Evolutionary conservation across 306 rosid species (phyloP), one percentile per base, ranked within the genome.

Genomic region (Vigna unguiculata): DNA sequence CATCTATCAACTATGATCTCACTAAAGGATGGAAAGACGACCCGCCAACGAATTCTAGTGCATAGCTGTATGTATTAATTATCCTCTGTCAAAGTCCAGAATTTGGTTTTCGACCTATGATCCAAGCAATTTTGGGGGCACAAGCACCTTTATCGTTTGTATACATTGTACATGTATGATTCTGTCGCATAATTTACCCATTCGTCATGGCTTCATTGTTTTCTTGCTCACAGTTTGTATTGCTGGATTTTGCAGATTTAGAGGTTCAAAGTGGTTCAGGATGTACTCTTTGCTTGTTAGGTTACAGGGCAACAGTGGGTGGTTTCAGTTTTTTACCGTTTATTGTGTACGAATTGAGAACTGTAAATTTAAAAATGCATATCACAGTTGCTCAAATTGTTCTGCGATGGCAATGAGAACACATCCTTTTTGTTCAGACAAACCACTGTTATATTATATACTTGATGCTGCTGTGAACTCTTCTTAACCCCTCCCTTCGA

Each of bases 1-100:
- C 97, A 25, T 96, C 99, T 74, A 96, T 96, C 96, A 96, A 96
- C 87, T 96, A 96, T 60, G 99, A 96, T 82, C 89, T 96, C 72
- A 82, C 93, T 25, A 92, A 96, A 87, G 97, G 97, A 82, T 91
- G 75, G 84, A 90, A 92, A 88, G 98, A 92, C 41, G 99, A 96
- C 30, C 88, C 89, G 2, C 70, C 90, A 10, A 12, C 89, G 47
- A 83, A 91, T 76, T 85, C 88, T 41, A 82, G 93, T 74, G 76
- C 87, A 51, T 89, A 85, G 77, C 83, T 43, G 62, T 80, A 54
- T 75, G 47, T 80, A 54, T 75, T 40, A 78, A 59, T 74, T 55
- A 67, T 84, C 71, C 66, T 45, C 72, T 20, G 64, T 72, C 54
- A 47, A 77, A 75, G 78, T 65, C 68, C 49, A 77, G 76, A 79